phyloP scores from a whole-genome alignment of 805 yeast genomes.

The Blastobotrys attinorum region DNA sequence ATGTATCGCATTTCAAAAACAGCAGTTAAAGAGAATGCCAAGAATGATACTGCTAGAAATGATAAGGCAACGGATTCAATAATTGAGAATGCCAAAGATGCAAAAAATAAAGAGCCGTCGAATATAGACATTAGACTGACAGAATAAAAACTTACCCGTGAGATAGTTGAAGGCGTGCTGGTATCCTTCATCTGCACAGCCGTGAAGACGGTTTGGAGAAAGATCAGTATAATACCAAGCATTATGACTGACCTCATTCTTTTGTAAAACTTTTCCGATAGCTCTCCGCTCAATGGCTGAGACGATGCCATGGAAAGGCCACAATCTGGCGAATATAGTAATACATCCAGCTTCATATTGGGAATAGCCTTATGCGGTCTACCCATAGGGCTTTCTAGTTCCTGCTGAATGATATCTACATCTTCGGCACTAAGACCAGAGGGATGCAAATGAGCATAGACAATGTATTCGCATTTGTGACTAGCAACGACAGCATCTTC shows the following conservation, averaged over 20 bases:
- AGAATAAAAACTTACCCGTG: constrained; percentile 64
- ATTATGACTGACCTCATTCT: constrained; percentile 36
- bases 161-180: constrained; percentile 72
- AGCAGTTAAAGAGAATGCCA: constrained; percentile 60
- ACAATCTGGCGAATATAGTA: constrained; percentile 86
- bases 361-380: constrained; percentile 63
- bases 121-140: constrained; percentile 49
- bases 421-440: constrained; percentile 47
- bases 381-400: constrained; percentile 66
- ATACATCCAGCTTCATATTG: constrained; percentile 43
- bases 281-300: constrained; percentile 42
- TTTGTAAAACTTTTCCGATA: constrained; percentile 38
- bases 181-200: constrained; percentile 63
- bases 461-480: constrained; percentile 62
- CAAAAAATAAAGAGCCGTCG: constrained; percentile 63
- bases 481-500: constrained; percentile 38
- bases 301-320: constrained; percentile 44
- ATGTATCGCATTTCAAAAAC: constrained; percentile 71
- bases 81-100: constrained; percentile 52
- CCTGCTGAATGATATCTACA: constrained; percentile 59
- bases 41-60: constrained; percentile 58
- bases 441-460: constrained; percentile 62
- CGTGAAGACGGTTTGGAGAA: constrained; percentile 48
- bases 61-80: constrained; percentile 54
- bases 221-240: constrained; percentile 38